Base-by-base conservation (phyloP, 108 stramenopile genomes). In the Bacterosira constricta region DNA sequence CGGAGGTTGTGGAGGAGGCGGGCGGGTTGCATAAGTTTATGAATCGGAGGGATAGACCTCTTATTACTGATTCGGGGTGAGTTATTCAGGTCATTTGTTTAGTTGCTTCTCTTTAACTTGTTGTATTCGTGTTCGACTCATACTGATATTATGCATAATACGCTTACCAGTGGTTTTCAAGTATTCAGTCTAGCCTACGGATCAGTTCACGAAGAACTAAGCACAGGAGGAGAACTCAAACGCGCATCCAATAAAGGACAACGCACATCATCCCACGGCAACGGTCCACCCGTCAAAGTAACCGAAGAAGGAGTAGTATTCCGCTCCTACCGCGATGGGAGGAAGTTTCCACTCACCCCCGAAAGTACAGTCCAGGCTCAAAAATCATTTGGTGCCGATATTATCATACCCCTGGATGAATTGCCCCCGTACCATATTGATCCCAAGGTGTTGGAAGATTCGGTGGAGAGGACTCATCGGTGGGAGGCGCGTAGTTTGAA, bases 321-420 rank as follows among this genome's bases (percentile, higher is more conserved):
- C 77, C 77, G 90, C 11, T 91, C 90, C 32, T 96, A 96, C 66
- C 82, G 95, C 0, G 96, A 98, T 71, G 97, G 97, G 18, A 63
- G 61, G 20, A 87, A 91, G 57, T 79, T 96, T 57, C 64, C 87
- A 17, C 53, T 98, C 11, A 96, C 97, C 12, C 97, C 97, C 3
- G 97, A 98, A 72, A 85, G 80, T 18, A 93, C 94, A 1, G 94
- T 98, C 0, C 77, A 82, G 45, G 92, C 94, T 17, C 97, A 97
- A 54, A 97, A 97, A 62, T 77, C 86, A 13, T 83, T 94, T 60
- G 95, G 94, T 18, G 92, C 94, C 21, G 97, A 97, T 69, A 96
- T 97, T 54, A 97, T 98, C 69, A 98, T 98, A 29, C 97, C 96
- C 0, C 69, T 98, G 32, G 97, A 98, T 74, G 94, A 98, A 55